These are phyloP conservation scores for Astrephomene gubernaculifera DNA, from an alignment of 139 green algal genomes.

Conservation along the genomic window DNA sequence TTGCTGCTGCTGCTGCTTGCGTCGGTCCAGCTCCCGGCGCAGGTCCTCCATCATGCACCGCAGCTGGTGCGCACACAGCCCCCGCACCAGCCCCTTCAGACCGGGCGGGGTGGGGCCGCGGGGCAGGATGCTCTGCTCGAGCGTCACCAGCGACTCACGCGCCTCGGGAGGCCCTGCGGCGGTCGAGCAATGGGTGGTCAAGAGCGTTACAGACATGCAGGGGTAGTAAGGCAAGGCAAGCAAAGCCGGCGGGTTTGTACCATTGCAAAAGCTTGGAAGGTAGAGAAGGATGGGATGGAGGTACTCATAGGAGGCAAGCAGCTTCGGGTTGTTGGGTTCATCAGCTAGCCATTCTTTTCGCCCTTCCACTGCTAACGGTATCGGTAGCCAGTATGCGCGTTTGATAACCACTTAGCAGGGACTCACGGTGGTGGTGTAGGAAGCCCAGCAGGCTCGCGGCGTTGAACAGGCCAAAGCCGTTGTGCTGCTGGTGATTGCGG, in stretches of 20 bases:
- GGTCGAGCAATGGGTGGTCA: not conserved
- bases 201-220: not conserved
- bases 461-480: slow-evolving; percentile 1
- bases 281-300: no score
- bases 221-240: not conserved
- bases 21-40: slow-evolving; percentile 35
- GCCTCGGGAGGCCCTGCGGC: slow-evolving; percentile 7
- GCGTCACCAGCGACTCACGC: slow-evolving; percentile 37
- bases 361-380: no score
- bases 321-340: no score
- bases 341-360: no score
- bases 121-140: slow-evolving; percentile 53
- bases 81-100: slow-evolving; percentile 43
- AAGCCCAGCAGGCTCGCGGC: slow-evolving; percentile 4
- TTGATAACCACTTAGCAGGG: no score
- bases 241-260: no score
- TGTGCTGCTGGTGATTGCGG: not conserved
- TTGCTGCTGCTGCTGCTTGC: not conserved
- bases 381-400: no score
- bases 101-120: slow-evolving; percentile 8
- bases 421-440: not conserved
- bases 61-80: slow-evolving; percentile 49
- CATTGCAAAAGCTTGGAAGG: no score
- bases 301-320: no score
- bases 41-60: slow-evolving; percentile 46